Base-by-base conservation (phyloP, 306 rosid genomes). In the Glycine soja region DNA sequence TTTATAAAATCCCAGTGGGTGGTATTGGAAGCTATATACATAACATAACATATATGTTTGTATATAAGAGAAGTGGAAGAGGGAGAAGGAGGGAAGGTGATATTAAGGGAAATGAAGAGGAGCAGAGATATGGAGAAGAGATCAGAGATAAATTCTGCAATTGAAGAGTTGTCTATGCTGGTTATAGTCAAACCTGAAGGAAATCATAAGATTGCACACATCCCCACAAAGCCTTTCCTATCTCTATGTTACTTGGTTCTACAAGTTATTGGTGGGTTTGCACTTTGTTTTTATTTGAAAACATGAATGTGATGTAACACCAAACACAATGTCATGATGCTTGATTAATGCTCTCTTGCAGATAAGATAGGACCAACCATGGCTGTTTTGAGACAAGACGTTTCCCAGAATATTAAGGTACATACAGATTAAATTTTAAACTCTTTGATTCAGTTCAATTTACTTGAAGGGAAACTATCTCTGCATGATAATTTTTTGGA, bases 331-430 rank as follows among this genome's bases (percentile, higher is more conserved):
- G 74, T 72, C 74, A 53, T 71, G 75, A 50, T 83, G 73, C 57
- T 19, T 76, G 47, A 32, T 45, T 61, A 63, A 63, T 67, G 4
- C 12, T 76, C 14, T 79, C 32, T 61, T 88, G 89, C 91, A 95
- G 99, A 95, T 89, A 93, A 91, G 91, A 90, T 95, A 70, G 99
- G 98, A 7, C 99, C 99, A 53, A 90, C 93, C 6, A 95, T 95
- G 99, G 87, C 90, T 74, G 99, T 95, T 85, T 58, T 95, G 70
- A 88, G 98, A 80, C 91, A 95, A 74, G 98, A 95, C 75, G 78
- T 95, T 81, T 76, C 89, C 80, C 94, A 91, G 58, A 95, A 95
- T 82, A 92, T 95, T 79, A 88, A 84, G 98, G 98, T 95, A 69
- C 52, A n/a, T 50, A 5, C 13, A 24, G 74, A 2, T 19, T 36